Evolutionary conservation across 2,329 filamentous ascomycete species (phyloP).

Genomic region (Colletotrichum sp.): DNA sequence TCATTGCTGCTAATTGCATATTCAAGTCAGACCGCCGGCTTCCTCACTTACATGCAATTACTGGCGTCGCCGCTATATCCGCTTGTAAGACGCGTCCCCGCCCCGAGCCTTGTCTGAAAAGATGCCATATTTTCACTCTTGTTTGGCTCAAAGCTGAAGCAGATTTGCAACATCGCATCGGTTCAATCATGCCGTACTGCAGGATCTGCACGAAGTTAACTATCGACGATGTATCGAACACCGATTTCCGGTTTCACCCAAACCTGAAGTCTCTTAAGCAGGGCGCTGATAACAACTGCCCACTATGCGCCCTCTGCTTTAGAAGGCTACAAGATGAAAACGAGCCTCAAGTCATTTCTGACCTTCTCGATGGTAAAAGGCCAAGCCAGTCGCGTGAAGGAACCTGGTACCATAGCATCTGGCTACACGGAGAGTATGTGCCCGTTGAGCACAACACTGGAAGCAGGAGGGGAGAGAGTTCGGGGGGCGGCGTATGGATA

Average conservation of each 20-base stretch:
- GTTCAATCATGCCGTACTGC: background rate
- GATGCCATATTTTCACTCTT: background rate
- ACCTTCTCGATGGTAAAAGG: background rate
- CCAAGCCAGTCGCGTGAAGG: background rate
- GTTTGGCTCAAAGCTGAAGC: background rate
- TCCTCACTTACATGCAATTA: background rate
- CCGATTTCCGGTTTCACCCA: background rate
- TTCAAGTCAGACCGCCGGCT: too few relatives aligned
- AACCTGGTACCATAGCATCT: background rate
- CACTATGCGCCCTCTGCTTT: background rate
- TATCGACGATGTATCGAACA: background rate
- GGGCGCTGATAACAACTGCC: background rate
- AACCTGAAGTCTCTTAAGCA: background rate
- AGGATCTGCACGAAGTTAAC: background rate
- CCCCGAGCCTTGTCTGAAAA: background rate
- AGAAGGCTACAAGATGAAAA: background rate
- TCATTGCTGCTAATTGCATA: background rate
- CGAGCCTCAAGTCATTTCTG: background rate
- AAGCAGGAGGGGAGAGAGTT: background rate
- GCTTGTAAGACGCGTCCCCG: background rate
- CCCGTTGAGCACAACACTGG: background rate
- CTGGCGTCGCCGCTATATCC: background rate
- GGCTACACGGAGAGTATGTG: background rate
- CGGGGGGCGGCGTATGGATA: background rate
- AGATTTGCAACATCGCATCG: background rate